Conservation (phyloP, 305 asterid genomes). For the Fraxinus angustifolia region DNA sequence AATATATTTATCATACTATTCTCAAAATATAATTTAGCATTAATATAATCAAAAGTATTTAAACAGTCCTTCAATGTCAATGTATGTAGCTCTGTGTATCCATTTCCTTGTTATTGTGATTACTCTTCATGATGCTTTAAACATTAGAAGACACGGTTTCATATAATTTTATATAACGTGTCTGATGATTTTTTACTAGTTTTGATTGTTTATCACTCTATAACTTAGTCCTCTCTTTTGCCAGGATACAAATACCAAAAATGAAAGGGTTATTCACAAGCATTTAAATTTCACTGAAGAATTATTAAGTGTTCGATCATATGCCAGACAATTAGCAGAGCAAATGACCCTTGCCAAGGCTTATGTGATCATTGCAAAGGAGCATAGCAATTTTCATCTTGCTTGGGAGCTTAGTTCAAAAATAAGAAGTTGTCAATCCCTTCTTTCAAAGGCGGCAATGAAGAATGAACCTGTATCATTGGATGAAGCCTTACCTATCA, state of each 20-base stretch:
- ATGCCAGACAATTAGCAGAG: conserved; percentile 50
- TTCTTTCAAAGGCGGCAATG: conserved; percentile 53
- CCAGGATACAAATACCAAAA: conserved; percentile 53
- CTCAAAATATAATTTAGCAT: neutral
- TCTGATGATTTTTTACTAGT: neutral
- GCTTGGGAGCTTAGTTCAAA: conserved; percentile 58
- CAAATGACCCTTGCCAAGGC: conserved; percentile 61
- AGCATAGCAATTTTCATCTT: conserved; percentile 50
- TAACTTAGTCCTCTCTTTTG: conserved; percentile 15
- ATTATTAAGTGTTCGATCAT: conserved; percentile 36
- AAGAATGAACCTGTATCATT: conserved; percentile 37
- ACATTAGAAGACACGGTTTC: neutral
- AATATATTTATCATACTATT: neutral
- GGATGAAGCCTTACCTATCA: conserved; percentile 47
- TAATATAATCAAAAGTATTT: neutral
- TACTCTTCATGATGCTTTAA: neutral
- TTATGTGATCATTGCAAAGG: conserved; percentile 47
- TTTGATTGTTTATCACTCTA: neutral
- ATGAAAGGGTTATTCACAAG: conserved; percentile 20
- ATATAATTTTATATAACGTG: neutral
- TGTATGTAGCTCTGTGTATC: neutral
- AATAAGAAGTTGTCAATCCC: conserved; percentile 44
- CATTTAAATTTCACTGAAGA: conserved; percentile 39
- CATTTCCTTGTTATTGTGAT: neutral
- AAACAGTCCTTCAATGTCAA: neutral